Evolutionary conservation across 805 yeast genomes (phyloP).

Genomic region (Komagataella phaffii): DNA sequence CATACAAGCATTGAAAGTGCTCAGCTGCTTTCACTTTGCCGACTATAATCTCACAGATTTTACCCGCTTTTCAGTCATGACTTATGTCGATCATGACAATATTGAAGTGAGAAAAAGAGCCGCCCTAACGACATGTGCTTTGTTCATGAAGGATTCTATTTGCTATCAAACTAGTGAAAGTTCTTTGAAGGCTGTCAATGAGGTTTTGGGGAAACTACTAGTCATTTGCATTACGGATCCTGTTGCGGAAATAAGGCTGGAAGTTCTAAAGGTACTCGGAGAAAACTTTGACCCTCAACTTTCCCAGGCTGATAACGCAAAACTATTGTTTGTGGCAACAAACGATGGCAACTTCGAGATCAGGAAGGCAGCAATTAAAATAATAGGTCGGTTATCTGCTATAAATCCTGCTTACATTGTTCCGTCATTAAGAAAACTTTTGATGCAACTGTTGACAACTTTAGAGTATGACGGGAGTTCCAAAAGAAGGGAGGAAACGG

Average conservation of each 20-base stretch:
- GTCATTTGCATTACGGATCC: slow-evolving; percentile 85
- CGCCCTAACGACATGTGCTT: slow-evolving; percentile 66
- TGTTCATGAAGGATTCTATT: slow-evolving; percentile 72
- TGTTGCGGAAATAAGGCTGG: slow-evolving; percentile 69
- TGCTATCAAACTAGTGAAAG: slow-evolving; percentile 71
- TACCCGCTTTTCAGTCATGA: slow-evolving; percentile 72
- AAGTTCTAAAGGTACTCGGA: slow-evolving; percentile 61
- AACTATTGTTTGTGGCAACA: slow-evolving; percentile 72
- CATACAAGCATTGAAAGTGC: slow-evolving; percentile 67
- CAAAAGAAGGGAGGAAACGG: slow-evolving; percentile 70
- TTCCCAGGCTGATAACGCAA: slow-evolving; percentile 86
- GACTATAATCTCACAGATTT: slow-evolving; percentile 75
- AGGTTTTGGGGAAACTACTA: slow-evolving; percentile 68
- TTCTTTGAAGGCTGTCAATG: slow-evolving; percentile 72
- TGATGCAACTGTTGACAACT: slow-evolving; percentile 76
- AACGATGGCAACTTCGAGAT: slow-evolving; percentile 85
- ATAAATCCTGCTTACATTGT: slow-evolving; percentile 93
- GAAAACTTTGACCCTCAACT: slow-evolving; percentile 79
- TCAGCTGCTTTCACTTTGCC: slow-evolving; percentile 61
- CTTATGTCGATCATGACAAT: slow-evolving; percentile 70
- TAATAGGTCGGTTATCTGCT: slow-evolving; percentile 73
- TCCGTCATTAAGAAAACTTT: slow-evolving; percentile 78
- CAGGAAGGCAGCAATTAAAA: slow-evolving; percentile 60
- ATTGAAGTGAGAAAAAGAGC: slow-evolving; percentile 75
- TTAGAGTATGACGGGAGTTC: slow-evolving; percentile 71